A percentile compares a stretch with the other conserved stretches of the same genome.
Evolutionary conservation across 2,329 filamentous ascomycete genomes (phyloP).

Genomic region (Fusarium sp.): DNA sequence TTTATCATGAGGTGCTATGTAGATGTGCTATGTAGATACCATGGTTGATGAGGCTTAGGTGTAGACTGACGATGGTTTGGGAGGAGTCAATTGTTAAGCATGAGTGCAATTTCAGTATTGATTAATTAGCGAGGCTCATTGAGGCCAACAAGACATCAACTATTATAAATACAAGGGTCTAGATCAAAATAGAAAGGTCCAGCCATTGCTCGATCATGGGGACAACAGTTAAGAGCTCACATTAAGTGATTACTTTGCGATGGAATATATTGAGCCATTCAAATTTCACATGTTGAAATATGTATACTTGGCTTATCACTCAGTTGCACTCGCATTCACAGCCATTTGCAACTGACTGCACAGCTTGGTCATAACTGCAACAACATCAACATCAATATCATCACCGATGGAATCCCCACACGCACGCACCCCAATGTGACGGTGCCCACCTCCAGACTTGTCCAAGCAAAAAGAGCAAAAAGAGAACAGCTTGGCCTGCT

Average conservation of each 20-base stretch:
- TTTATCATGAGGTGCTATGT: too few species aligned
- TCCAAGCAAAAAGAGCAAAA: not conserved
- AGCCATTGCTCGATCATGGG: constrained; percentile 5
- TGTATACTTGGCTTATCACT: not conserved
- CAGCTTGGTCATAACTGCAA: constrained; percentile 8
- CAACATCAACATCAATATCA: constrained; percentile 37
- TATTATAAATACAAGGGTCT: constrained; percentile 4
- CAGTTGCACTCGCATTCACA: not conserved
- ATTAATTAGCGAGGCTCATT: not conserved
- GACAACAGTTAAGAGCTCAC: not conserved
- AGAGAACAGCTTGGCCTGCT: constrained; percentile 21
- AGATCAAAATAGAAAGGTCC: constrained; percentile 8
- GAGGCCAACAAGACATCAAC: not conserved
- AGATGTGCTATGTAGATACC: too few species aligned
- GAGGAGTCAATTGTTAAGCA: not conserved
- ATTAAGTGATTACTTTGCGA: not conserved
- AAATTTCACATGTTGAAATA: not conserved
- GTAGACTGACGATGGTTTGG: not conserved
- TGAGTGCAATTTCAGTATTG: not conserved
- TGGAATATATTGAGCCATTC: not conserved
- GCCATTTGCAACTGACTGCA: not conserved
- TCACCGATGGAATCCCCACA: constrained; percentile 32
- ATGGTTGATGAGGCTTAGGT: not conserved
- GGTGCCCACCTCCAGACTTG: constrained; percentile 44
- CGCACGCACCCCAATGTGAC: constrained; percentile 36